These are phyloP conservation scores for Albatrellus ellisii DNA, from an alignment of 768 basidiomycete genomes.

Conservation along the genomic window DNA sequence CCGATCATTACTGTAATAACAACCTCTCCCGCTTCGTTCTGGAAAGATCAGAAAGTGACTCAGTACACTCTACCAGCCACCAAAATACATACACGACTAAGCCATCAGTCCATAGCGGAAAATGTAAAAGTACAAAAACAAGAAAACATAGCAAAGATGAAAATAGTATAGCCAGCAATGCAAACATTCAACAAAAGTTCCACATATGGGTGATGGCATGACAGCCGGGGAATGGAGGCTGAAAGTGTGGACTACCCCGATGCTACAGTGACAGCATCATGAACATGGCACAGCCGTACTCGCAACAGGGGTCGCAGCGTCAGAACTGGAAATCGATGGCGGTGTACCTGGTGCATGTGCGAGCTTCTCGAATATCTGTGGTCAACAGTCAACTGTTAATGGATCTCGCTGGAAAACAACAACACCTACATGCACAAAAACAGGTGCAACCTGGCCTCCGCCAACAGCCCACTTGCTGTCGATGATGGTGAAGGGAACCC, in stretches of 20 bases:
- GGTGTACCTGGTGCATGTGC: conserved; percentile 2
- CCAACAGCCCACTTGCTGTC: conserved; percentile 68
- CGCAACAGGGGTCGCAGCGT: neutral
- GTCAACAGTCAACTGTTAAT: neutral
- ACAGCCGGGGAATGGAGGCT: neutral
- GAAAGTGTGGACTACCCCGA: no score
- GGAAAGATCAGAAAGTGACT: no score
- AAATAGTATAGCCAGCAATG: no score
- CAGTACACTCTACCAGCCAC: no score
- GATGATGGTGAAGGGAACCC: conserved; percentile 72
- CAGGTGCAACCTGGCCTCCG: conserved; percentile 61
- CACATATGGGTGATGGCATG: neutral
- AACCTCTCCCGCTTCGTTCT: neutral
- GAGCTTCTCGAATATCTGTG: conserved; percentile 13
- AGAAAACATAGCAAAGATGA: no score
- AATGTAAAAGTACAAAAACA: no score
- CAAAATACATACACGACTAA: no score
- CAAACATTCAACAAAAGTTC: neutral
- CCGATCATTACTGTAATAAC: neutral
- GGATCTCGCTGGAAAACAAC: neutral
- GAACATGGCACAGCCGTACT: conserved; percentile 5
- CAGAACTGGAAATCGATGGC: conserved; percentile 7
- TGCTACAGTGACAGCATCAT: no score
- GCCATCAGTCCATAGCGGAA: no score
- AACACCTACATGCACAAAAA: conserved; percentile 46